Evolutionary conservation across 257 asterid species (phyloP), one percentile per base, ranked within the genome.

Genomic region (Salvia splendens): DNA sequence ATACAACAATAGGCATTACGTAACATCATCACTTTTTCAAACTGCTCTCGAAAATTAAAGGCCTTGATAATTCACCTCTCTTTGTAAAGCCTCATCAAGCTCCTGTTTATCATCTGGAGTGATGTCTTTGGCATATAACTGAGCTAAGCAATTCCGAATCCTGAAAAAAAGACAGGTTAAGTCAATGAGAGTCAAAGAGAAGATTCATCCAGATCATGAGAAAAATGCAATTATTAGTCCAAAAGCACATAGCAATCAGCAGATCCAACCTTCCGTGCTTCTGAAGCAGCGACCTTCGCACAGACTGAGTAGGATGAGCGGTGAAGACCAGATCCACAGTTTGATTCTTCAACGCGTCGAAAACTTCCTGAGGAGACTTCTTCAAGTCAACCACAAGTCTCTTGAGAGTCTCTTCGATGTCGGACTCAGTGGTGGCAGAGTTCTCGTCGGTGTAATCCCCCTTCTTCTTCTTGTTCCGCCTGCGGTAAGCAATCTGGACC

Each of bases 61-160:
- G 14, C 53, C 16, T 33, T 20, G 5, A 20, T 10, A 28, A 12
- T 43, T 42, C 78, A 84, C 89, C 89, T 84, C 89, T 61, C 89
- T 81, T 76, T 81, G 86, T 51, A 84, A 55, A 65, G 83, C 77
- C 80, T 79, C 85, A 45, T 79, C 89, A 64, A 84, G 85, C 78
- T 84, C 89, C 76, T 81, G 85, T 43, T 84, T 84, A 48, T 84
- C 89, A 75, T 80, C 89, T 38, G 89, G 89, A 3, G 89, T 79
- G 51, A 84, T 84, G 60, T 84, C 89, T 73, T 84, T 77, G 48
- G 79, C 70, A 65, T 81, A 84, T 10, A 84, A 70, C 81, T 84
- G 87, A 0, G 86, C 83, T 52, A 84, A 72, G 81, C 85, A 79
- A 75, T 84, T 52, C 75, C 87, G 89, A 43, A 84, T 84, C 82